Conservation (phyloP, 1,284 basidiomycete genomes). For the Meripilus lineatus region DNA sequence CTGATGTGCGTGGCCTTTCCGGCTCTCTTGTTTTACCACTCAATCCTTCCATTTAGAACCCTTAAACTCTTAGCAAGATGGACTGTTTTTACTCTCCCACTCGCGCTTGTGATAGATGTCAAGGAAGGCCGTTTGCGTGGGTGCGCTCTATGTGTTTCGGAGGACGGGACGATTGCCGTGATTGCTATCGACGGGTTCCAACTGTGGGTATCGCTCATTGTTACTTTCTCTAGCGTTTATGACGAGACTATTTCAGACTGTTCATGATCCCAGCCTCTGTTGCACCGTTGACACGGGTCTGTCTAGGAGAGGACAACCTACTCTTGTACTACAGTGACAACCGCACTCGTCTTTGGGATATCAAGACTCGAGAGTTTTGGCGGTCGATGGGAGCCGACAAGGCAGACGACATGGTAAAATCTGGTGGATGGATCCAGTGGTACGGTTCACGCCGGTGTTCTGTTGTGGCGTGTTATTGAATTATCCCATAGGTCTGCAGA, state of each 20-base stretch:
- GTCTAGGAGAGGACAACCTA: conserved; percentile 67
- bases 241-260: conserved; percentile 38
- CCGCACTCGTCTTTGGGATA: conserved; percentile 85
- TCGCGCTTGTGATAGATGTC: conserved; percentile 56
- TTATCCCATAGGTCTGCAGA: conserved; percentile 9
- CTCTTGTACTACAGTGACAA: conserved; percentile 75
- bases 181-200: conserved; percentile 75
- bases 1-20: conserved; percentile 39
- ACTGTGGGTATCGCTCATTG: conserved; percentile 46
- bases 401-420: conserved; percentile 66
- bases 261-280: conserved; percentile 62
- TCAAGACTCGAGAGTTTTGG: conserved; percentile 82
- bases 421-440: conserved; percentile 73
- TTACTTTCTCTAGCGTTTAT: conserved; percentile 1
- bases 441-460: conserved; percentile 31
- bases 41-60: conserved; percentile 34
- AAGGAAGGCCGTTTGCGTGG: conserved; percentile 58
- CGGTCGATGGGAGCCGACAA: conserved; percentile 77
- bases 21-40: not conserved
- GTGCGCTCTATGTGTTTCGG: conserved; percentile 69
- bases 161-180: conserved; percentile 80
- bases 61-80: conserved; percentile 63
- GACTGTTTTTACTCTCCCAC: conserved; percentile 63
- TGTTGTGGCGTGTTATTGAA: not conserved
- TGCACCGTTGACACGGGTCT: conserved; percentile 61